Percentiles rank a stretch among this genome's conserved stretches.
Conservation (phyloP, 306 rosid genomes). For the Medicago lupulina region DNA sequence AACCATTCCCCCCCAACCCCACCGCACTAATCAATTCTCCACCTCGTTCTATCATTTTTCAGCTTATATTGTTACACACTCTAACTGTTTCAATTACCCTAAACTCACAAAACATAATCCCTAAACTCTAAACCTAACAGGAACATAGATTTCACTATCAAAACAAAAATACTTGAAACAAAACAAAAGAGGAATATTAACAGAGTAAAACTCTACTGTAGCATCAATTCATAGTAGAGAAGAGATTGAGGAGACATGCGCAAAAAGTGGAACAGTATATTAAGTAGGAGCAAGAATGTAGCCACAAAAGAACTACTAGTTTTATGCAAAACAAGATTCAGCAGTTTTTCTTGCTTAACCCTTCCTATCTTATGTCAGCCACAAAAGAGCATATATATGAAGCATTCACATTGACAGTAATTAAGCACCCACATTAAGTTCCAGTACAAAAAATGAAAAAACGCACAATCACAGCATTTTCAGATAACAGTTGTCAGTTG, state of each 20-base stretch:
- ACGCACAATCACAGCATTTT: not conserved
- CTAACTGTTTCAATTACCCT: not conserved
- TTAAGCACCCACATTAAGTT: not conserved
- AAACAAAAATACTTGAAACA: no score
- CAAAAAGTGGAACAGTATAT: conserved; percentile 72
- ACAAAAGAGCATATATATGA: conserved; percentile 15
- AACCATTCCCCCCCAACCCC: not conserved
- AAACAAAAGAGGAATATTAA: not conserved
- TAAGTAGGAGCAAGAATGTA: conserved; percentile 53
- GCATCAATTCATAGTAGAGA: not conserved
- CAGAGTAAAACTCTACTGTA: not conserved
- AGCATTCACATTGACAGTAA: not conserved
- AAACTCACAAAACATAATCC: not conserved
- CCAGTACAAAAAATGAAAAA: not conserved
- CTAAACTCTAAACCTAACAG: not conserved
- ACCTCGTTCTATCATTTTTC: not conserved
- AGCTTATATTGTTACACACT: not conserved
- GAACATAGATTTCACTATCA: not conserved
- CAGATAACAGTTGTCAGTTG: conserved; percentile 1
- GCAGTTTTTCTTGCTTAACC: not conserved
- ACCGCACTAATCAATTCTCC: not conserved
- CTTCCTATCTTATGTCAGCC: conserved; percentile 20
- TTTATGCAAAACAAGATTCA: not conserved
- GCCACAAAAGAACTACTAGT: conserved; percentile 2
- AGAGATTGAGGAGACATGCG: conserved; percentile 51